Evolutionary conservation across 1,284 basidiomycete genomes (phyloP).

Genomic region (Agroathelia rolfsii): DNA sequence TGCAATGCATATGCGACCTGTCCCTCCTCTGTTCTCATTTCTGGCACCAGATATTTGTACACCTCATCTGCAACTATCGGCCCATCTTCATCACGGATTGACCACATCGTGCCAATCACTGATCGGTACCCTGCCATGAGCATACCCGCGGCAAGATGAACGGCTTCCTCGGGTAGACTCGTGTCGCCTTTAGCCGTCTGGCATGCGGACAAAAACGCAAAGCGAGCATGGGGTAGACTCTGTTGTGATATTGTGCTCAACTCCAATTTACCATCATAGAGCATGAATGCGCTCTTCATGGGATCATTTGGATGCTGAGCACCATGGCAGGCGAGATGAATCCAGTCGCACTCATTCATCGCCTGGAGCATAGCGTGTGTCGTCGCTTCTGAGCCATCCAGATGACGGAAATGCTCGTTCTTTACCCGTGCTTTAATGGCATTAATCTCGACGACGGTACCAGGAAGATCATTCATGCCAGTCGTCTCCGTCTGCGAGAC

Average conservation of each 20-base stretch:
- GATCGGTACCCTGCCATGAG: slow-evolving; percentile 11
- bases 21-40: no score
- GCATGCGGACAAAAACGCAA: slow-evolving; percentile 17
- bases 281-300: slow-evolving; percentile 7
- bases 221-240: slow-evolving; percentile 15
- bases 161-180: slow-evolving; percentile 10
- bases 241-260: slow-evolving; percentile 19
- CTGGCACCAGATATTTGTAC: slow-evolving; percentile 14
- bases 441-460: slow-evolving; percentile 4
- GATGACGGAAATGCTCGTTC: no score
- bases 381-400: slow-evolving; percentile 13
- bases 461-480: slow-evolving; percentile 2
- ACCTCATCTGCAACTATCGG: slow-evolving; percentile 13
- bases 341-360: slow-evolving; percentile 4
- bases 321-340: slow-evolving; percentile 12
- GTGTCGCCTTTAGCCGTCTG: slow-evolving; percentile 12
- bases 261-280: slow-evolving; percentile 11
- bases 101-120: slow-evolving; percentile 13
- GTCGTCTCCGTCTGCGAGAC: slow-evolving; percentile 5
- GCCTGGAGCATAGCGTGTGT: background rate
- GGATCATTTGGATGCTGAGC: slow-evolving; percentile 6
- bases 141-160: slow-evolving; percentile 13
- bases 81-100: slow-evolving; percentile 13
- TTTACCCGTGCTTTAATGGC: slow-evolving; percentile 2
- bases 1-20: no score